phyloP scores from a whole-genome alignment of 768 basidiomycete genomes.

The Scleroderma bovista region DNA sequence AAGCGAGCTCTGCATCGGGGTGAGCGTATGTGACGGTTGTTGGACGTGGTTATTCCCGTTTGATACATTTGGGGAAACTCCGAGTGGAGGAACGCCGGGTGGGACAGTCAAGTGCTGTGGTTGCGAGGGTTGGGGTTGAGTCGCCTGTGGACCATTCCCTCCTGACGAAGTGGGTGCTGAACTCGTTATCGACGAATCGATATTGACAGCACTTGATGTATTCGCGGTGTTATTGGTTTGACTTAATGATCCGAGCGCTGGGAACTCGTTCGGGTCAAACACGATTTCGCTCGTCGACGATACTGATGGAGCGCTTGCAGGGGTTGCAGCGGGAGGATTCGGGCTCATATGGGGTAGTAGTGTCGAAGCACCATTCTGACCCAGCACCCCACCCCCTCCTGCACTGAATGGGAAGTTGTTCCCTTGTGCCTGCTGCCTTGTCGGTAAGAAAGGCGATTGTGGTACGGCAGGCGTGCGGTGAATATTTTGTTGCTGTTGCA shows the following conservation, averaged over 20 bases:
- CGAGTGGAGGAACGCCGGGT: slow-evolving; percentile 40
- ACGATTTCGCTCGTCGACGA: slow-evolving; percentile 71
- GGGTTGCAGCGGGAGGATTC: slow-evolving; percentile 32
- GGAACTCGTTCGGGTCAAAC: slow-evolving; percentile 83
- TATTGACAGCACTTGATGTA: slow-evolving; percentile 30
- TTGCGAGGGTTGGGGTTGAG: slow-evolving; percentile 19
- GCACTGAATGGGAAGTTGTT: slow-evolving; percentile 57
- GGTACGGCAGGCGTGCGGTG: slow-evolving; percentile 56
- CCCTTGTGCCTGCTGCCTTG: slow-evolving; percentile 43
- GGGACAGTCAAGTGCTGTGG: slow-evolving; percentile 50
- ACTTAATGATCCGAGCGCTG: slow-evolving; percentile 70
- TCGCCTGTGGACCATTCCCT: slow-evolving; percentile 27
- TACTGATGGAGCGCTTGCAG: slow-evolving; percentile 49
- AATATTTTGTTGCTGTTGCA: slow-evolving; percentile 50
- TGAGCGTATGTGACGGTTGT: slow-evolving; percentile 26
- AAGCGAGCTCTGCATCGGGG: slow-evolving; percentile 28
- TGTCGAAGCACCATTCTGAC: slow-evolving; percentile 50
- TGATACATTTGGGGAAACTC: slow-evolving; percentile 28
- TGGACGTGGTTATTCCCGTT: slow-evolving; percentile 34
- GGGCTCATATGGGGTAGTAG: slow-evolving; percentile 56
- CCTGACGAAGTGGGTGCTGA: slow-evolving; percentile 19
- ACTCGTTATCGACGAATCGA: slow-evolving; percentile 22
- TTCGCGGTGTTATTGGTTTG: slow-evolving; percentile 39
- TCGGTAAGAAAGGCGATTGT: slow-evolving; percentile 60
- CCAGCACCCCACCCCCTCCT: slow-evolving; percentile 35